phyloP scores from a whole-genome alignment of 495 filamentous ascomycete species.

The Penicillium desertorum region DNA sequence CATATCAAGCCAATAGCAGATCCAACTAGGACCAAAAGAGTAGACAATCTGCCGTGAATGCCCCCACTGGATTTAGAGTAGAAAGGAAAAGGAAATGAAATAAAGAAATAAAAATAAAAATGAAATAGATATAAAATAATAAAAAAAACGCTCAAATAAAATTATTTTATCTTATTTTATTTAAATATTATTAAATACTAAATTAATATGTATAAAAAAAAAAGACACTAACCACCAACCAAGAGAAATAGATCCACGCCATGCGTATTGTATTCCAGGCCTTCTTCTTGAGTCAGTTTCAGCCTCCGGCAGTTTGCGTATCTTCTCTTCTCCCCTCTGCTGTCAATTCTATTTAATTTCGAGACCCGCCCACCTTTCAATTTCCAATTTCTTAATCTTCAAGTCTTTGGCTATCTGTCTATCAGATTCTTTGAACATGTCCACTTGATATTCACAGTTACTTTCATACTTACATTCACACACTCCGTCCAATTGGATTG shows the following conservation, averaged over 20 bases:
- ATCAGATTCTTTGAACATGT: conserved; percentile 7
- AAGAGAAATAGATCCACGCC: conserved; percentile 17
- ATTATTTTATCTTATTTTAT: conserved; percentile 5
- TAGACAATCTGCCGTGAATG: conserved; percentile 3
- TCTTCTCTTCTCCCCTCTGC: not conserved
- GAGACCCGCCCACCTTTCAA: conserved; percentile 5
- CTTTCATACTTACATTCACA: not conserved
- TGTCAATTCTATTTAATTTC: conserved; percentile 12
- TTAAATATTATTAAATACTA: conserved; percentile 9
- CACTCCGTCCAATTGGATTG: conserved; percentile 11
- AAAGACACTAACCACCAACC: conserved; percentile 11
- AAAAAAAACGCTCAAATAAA: conserved; percentile 3
- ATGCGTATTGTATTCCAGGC: conserved; percentile 18
- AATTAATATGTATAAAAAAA: conserved; percentile 1
- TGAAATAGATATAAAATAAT: conserved; percentile 1
- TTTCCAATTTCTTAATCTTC: not conserved
- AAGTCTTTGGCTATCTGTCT: conserved; percentile 6
- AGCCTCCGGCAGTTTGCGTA: conserved; percentile 28
- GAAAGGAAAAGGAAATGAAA: conserved; percentile 17
- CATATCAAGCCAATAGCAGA: conserved; percentile 6
- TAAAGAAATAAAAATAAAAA: conserved; percentile 7
- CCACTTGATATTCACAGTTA: not conserved
- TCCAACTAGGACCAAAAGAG: conserved; percentile 9
- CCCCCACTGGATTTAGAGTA: conserved; percentile 13
- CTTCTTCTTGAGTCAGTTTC: conserved; percentile 27